These are phyloP conservation scores for Blepharisma japonicum DNA, from an alignment of 73 alveolate genomes.

Conservation along the genomic window DNA sequence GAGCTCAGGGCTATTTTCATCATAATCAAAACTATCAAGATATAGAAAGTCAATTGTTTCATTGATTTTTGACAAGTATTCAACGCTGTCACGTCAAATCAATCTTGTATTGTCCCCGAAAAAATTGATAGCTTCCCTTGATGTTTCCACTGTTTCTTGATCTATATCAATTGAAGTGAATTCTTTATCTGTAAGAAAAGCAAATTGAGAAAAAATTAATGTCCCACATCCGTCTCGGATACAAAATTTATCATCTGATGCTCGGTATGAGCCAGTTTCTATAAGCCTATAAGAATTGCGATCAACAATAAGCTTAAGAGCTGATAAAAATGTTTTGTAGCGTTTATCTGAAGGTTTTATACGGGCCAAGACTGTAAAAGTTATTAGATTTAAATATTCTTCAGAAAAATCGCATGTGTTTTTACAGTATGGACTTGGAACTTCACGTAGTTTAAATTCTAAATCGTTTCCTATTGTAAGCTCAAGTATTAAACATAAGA, in stretches of 20 bases:
- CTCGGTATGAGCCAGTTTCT: constrained; percentile 15
- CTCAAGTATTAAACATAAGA: too few relatives aligned
- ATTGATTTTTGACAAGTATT: not conserved
- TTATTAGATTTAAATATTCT: too few relatives aligned
- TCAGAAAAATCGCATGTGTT: too few relatives aligned
- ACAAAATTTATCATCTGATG: not conserved
- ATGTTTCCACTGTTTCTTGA: not conserved
- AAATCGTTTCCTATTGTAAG: too few relatives aligned
- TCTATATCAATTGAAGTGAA: not conserved
- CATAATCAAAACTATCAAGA: constrained; percentile 25
- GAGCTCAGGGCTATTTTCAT: not conserved
- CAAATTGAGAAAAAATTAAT: not conserved
- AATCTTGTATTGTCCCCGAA: not conserved
- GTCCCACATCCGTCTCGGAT: constrained; percentile 3
- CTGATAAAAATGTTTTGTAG: not conserved
- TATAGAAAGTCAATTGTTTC: constrained; percentile 3
- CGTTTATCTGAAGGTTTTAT: constrained; percentile 14
- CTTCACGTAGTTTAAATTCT: too few relatives aligned
- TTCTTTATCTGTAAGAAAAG: not conserved
- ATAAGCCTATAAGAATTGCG: not conserved
- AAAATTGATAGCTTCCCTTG: not conserved
- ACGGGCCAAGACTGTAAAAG: too few relatives aligned
- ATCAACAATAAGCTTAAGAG: not conserved
- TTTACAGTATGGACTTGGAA: too few relatives aligned
- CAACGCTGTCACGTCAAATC: not conserved